Percentiles rank a stretch among this genome's conserved stretches.
phyloP scores from a whole-genome alignment of 306 rosid species.

The Trifolium fragiferum region DNA sequence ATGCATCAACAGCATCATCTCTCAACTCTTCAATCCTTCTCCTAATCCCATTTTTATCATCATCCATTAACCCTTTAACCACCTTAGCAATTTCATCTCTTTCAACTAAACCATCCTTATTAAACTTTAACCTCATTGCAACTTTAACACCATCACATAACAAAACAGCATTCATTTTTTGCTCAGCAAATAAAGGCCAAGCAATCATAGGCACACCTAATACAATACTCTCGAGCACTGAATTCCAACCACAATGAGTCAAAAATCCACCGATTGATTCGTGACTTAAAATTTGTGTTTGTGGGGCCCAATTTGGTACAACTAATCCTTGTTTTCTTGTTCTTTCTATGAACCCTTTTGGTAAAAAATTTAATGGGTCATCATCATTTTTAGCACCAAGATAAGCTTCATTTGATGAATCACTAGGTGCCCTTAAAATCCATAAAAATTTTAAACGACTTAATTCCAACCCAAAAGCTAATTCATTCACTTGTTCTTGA shows the following conservation, averaged over 20 bases:
- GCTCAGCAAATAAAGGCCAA: conserved; percentile 47
- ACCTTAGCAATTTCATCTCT: conserved; percentile 37
- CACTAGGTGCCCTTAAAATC: conserved; percentile 45
- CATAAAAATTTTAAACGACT: conserved; percentile 44
- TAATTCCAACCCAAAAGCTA: conserved; percentile 46
- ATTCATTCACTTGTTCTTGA: conserved; percentile 36
- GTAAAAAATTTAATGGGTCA: conserved; percentile 36
- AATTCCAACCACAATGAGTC: conserved; percentile 48
- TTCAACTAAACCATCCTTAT: conserved; percentile 16
- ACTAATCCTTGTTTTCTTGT: conserved; percentile 34
- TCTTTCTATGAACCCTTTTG: conserved; percentile 40
- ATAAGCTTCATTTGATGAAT: conserved; percentile 39
- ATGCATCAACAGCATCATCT: conserved; percentile 24
- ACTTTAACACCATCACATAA: conserved; percentile 31
- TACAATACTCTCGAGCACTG: conserved; percentile 36
- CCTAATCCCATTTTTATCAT: conserved; percentile 11
- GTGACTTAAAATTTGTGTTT: conserved; percentile 26
- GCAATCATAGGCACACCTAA: conserved; percentile 42
- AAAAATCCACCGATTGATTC: conserved; percentile 37
- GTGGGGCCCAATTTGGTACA: conserved; percentile 41
- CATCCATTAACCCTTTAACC: conserved; percentile 3
- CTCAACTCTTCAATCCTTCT: conserved; percentile 15
- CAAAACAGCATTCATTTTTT: conserved; percentile 38
- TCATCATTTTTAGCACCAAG: conserved; percentile 8
- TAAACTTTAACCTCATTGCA: conserved; percentile 33